Conservation (phyloP, 768 basidiomycete species). For the Lentinula edodes region DNA sequence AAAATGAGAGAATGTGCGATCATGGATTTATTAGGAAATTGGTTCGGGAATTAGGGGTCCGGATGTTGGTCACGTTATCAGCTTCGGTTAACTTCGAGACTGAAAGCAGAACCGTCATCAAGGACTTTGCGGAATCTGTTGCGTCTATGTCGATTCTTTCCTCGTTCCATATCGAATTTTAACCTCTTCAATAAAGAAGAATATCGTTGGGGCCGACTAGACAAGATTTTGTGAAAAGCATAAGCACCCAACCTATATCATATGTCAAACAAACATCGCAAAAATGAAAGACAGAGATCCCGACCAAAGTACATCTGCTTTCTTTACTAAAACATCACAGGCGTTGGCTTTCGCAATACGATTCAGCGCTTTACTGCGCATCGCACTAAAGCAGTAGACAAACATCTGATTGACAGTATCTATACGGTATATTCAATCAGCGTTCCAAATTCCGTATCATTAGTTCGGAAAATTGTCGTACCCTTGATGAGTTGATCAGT, state of each 20-base stretch:
- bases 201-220: conserved; percentile 47
- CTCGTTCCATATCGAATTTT: conserved; percentile 41
- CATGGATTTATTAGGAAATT: not conserved
- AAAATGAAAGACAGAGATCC: not conserved
- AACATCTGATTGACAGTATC: conserved; percentile 62
- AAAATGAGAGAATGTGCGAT: not conserved
- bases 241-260: conserved; percentile 70
- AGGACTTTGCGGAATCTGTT: conserved; percentile 33
- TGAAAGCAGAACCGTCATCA: not conserved
- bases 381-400: conserved; percentile 45
- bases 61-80: not conserved
- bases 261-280: not conserved
- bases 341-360: conserved; percentile 31
- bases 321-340: conserved; percentile 41
- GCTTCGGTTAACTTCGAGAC: too few species aligned
- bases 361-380: conserved; percentile 39
- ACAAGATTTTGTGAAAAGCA: conserved; percentile 69
- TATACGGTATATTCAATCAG: conserved; percentile 19
- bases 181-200: conserved; percentile 40
- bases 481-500: conserved; percentile 50
- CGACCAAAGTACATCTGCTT: conserved; percentile 59
- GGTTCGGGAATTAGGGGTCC: not conserved
- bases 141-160: conserved; percentile 42
- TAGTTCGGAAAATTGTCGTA: conserved; percentile 23
- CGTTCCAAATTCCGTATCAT: not conserved